Percentiles rank a stretch among this genome's conserved stretches.
Evolutionary conservation across 2,329 filamentous ascomycete genomes (phyloP).

Genomic region (Cytospora leucostoma): DNA sequence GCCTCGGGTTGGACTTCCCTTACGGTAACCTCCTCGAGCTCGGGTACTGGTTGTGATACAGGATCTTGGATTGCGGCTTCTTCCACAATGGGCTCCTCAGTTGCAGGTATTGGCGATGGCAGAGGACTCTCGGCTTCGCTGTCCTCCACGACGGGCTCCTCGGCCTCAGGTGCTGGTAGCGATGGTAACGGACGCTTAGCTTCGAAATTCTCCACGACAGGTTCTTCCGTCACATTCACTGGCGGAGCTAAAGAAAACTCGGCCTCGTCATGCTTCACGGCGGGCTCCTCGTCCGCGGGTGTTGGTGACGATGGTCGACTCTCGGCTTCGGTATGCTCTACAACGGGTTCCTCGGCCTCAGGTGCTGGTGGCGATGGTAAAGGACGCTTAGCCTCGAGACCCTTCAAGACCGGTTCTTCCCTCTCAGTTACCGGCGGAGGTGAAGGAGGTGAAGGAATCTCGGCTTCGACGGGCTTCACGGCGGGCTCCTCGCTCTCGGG

Average conservation of each 20-base stretch:
- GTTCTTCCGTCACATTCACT: neutral
- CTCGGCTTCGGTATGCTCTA: too few relatives aligned
- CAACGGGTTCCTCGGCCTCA: too few relatives aligned
- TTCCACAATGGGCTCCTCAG: conserved; percentile 17
- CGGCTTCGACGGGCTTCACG: neutral
- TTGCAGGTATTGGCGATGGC: neutral
- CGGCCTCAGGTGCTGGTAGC: conserved; percentile 14
- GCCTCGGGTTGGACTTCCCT: too few relatives aligned
- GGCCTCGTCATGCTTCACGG: conserved; percentile 1
- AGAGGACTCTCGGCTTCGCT: conserved; percentile 25
- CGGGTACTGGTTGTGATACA: neutral
- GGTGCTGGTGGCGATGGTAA: too few relatives aligned
- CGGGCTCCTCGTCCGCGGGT: too few relatives aligned
- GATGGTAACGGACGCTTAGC: conserved; percentile 23
- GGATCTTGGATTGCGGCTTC: conserved; percentile 23
- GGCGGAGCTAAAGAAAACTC: neutral
- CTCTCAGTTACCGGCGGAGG: too few relatives aligned
- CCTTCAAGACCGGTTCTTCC: too few relatives aligned
- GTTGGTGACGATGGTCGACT: too few relatives aligned
- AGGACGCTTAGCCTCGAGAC: too few relatives aligned
- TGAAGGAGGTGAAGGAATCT: conserved; percentile 25
- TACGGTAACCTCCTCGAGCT: too few relatives aligned
- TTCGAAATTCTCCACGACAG: neutral
- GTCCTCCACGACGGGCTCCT: neutral
- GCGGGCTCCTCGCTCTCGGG: too few relatives aligned